Base-by-base conservation (phyloP, 2,329 filamentous ascomycete species). In the Magnaporthiopsis rhizophila region DNA sequence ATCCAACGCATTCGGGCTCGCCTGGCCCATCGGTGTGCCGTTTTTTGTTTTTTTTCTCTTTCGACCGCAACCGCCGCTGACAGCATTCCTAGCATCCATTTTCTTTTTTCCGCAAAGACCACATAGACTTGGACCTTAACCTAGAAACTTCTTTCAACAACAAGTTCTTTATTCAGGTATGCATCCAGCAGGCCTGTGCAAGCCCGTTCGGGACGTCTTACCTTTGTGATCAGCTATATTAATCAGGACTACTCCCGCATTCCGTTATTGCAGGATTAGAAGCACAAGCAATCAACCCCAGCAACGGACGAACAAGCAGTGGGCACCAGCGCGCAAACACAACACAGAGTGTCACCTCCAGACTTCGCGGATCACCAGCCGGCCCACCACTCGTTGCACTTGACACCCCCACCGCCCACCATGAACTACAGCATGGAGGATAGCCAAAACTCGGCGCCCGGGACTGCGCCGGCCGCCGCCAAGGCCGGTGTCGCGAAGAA, bases 371-470 rank as follows among this genome's bases (percentile, higher is more conserved):
- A 53, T n/a, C 45, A 8, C 45, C 18, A 24, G 18, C 45, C 21
- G 45, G 45, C 45, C 45, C 45, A 53, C n/a, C 45, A 3, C 50
- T 30, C 24, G 50, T 62, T 56, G 21, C 45, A n/a, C 45, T 53
- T 9, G 45, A 24, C 45, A 9, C 21, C 21, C 45, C 24, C 45
- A 53, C 45, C 45, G 45, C 45, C 18, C 21, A 24, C 21, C 45
- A 53, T 53, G 45, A 21, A 24, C 21, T 53, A 53, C 45, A 75
- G 74, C 59, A 80, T 81, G 75, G 84, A 86, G 70, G 83, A 90
- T 70, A 84, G 79, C 64, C 89, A 92, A 75, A 91, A 89, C 77
- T 80, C 88, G 64, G 84, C 84, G 30, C 86, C 86, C 36, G 86
- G 86, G 70, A 83, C 80, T 69, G 78, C 83, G 65, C 82, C 87